Percentiles rank a stretch among this genome's conserved stretches.
Evolutionary conservation across 2,329 filamentous ascomycete genomes (phyloP).

Genomic region (Camillea tinctor): DNA sequence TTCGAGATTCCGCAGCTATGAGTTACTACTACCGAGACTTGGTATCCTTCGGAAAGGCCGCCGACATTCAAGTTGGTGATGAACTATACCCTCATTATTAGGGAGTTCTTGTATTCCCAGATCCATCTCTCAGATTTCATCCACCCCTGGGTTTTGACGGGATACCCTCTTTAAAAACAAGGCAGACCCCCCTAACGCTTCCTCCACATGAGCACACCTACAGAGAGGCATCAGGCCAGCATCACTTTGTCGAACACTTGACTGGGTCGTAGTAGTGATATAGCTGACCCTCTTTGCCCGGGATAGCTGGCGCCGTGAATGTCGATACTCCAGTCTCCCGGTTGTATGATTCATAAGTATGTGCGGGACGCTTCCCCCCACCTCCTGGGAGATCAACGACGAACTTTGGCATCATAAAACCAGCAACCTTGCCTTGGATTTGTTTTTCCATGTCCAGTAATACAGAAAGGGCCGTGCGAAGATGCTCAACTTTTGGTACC

Average conservation of each 20-base stretch:
- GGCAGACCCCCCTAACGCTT: background rate
- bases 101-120: background rate
- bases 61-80: background rate
- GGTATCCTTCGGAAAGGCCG: background rate
- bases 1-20: background rate
- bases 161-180: background rate
- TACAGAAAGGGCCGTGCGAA: constrained; percentile 59
- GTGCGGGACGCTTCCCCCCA: constrained; percentile 61
- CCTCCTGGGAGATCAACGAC: constrained; percentile 63
- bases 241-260: too few species aligned
- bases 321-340: constrained; percentile 50
- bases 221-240: background rate
- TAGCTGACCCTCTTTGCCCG: constrained; percentile 42
- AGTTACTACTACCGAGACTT: background rate
- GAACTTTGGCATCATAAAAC: constrained; percentile 62
- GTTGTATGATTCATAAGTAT: constrained; percentile 54
- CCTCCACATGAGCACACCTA: background rate
- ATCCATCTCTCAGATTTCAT: background rate
- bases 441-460: constrained; percentile 57
- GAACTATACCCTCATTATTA: background rate
- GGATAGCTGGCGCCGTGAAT: constrained; percentile 55
- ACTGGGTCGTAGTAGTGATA: constrained; percentile 60
- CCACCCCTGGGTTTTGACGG: background rate
- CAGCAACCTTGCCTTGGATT: constrained; percentile 59
- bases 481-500: constrained; percentile 59